Conservation (phyloP, 306 rosid species). For the Mimosa bimucronata region DNA sequence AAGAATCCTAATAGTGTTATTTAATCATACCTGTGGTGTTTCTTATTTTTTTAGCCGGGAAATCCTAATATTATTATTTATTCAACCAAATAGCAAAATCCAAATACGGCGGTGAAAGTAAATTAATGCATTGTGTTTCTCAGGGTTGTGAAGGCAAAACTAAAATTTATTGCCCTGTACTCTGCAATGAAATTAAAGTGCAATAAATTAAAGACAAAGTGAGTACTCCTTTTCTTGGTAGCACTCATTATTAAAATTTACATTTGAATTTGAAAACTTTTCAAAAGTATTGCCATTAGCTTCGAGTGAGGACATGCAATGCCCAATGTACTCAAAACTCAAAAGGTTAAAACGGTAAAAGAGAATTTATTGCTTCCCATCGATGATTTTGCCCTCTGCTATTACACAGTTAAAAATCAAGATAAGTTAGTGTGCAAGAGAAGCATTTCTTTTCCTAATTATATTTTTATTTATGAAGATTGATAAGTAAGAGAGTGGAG, state of each 20-base stretch:
- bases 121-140: neutral
- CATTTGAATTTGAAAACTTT: neutral
- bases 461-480: no score
- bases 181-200: neutral
- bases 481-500: no score
- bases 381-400: neutral
- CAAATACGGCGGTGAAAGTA: neutral
- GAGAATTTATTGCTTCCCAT: neutral
- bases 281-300: neutral
- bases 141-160: neutral
- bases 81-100: neutral
- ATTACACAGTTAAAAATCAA: no score
- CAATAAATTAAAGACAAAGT: conserved; percentile 24
- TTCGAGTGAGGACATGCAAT: neutral
- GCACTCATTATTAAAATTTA: neutral
- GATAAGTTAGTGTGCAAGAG: no score
- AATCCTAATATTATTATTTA: no score
- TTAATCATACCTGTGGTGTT: no score
- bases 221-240: neutral
- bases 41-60: no score
- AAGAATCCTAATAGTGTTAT: no score
- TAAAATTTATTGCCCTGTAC: neutral
- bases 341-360: no score
- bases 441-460: no score
- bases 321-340: neutral